Base-by-base conservation (phyloP, 176 grass and related monocot species). In the Echinochloa phyllopogon region DNA sequence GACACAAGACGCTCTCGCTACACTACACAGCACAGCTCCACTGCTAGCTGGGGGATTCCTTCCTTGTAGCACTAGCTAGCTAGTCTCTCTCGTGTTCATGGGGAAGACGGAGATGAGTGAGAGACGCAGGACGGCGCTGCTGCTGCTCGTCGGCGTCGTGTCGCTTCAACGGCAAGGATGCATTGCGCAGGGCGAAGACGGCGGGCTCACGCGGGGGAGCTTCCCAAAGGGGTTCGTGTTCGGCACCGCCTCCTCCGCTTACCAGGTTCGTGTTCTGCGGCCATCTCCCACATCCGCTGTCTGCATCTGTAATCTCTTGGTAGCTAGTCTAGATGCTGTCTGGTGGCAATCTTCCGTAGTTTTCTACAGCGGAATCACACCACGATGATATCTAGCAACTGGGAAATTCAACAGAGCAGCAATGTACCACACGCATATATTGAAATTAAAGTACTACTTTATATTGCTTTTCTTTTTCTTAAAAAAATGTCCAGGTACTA, bases 151-250 rank as follows among this genome's bases (percentile, higher is more conserved):
- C 10, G 20, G 66, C 4, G 78, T 37, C 20, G 63, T 62, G 64
- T 37, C 37, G 37, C 44, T 70, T 77, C 29, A 33, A 33, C 82
- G 33, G 25, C 44, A 47, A 27, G 83, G 65, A 63, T 86, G 84
- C 69, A 76, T 52, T 37, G 87, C 85, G 81, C 66, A 83, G 43
- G 78, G 83, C 37, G 67, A 52, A 0, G 83, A 27, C 24, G 83
- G 44, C 86, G 80, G 59, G 48, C 87, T 98, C 29, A 94, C 71
- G 40, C 85, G 93, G 48, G 70, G 84, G 23, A 95, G 91, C 71
- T 98, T 98, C 59, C 96, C 96, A 15, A 20, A 90, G 64, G 93
- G 93, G 2, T 98, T 98, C 78, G 87, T 92, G 11, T 98, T 98
- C 85, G 96, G 96, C 84, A 95, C 91, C 57, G 93, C 96, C 74